Evolutionary conservation across 805 yeast species (phyloP), one percentile per base, ranked within the genome.

Genomic region (Komagataella pastoris): DNA sequence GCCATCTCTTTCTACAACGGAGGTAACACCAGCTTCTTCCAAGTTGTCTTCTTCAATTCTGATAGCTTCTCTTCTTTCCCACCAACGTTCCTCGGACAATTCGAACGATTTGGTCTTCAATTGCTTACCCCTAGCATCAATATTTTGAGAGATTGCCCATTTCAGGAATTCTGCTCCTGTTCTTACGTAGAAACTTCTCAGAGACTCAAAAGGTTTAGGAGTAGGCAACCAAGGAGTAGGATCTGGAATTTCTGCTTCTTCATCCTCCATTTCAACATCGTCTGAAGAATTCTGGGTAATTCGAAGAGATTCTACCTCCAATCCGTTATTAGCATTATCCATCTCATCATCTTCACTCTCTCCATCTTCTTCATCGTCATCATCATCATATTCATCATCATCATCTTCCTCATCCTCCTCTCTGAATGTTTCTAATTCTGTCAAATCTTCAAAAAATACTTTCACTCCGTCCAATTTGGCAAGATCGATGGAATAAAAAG

Each of bases 161-260:
- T 88, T 88, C 59, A 91, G 74, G 67, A 91, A 91, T 24, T 80
- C 79, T 4, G 91, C 83, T 53, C 96, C 95, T 1, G 95, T 81
- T 61, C 96, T 83, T 19, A 84, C 70, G 65, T 93, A 91, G 69
- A 91, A 91, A 2, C 79, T 82, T 58, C 96, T 80, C 54, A 91
- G 71, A 2, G 79, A 69, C 69, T 91, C 98, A 60, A 91, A 93
- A 6, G 96, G 83, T 61, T 90, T 89, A 43, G 99, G 99, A 64
- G 90, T 97, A 49, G 98, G 97, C 52, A 91, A 74, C 96, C 96
- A 91, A 17, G 99, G 97, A 64, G 96, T 79, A 47, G 84, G 85
- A 66, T 91, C 99, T 17, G 96, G 95, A 58, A 83, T 77, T 56
- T 80, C 87, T 48, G 80, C 81, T 54, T 77, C 84, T 3, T 73